Percentiles rank a stretch among this genome's conserved stretches.
Conservation (phyloP, 225 moss, liverwort and hornwort genomes). For the Thuidium tamariscinum region DNA sequence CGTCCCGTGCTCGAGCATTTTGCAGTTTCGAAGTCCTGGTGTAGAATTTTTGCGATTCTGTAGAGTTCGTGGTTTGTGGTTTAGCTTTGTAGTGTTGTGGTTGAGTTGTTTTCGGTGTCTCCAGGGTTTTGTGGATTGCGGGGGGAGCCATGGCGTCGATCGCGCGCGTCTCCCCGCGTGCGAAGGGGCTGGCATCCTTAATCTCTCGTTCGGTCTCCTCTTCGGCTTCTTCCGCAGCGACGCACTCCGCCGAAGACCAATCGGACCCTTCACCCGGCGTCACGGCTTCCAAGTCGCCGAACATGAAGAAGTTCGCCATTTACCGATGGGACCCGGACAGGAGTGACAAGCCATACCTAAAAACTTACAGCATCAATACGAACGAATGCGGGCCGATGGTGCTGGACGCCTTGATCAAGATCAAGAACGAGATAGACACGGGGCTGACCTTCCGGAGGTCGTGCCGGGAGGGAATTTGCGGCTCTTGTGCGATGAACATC, state of each 20-base stretch:
- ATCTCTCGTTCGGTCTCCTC: constrained; percentile 20
- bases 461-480: constrained; percentile 99
- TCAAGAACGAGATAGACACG: constrained; percentile 83
- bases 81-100: neutral
- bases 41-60: neutral
- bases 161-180: constrained; percentile 7
- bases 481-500: constrained; percentile 96
- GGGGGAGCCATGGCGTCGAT: constrained; percentile 32
- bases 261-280: constrained; percentile 21
- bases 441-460: constrained; percentile 79
- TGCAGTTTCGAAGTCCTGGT: neutral
- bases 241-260: neutral
- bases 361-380: constrained; percentile 66
- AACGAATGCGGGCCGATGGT: constrained; percentile 96
- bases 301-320: constrained; percentile 79
- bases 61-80: neutral
- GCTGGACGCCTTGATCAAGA: constrained; percentile 86
- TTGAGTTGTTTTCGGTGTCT: neutral
- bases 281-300: constrained; percentile 24
- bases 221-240: neutral
- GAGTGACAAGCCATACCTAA: constrained; percentile 52
- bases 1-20: neutral
- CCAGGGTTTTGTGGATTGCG: neutral
- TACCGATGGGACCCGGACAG: constrained; percentile 87
- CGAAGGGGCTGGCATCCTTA: neutral